These are phyloP conservation scores for Candida sonorensis DNA, from an alignment of 805 yeast species.

Conservation along the genomic window DNA sequence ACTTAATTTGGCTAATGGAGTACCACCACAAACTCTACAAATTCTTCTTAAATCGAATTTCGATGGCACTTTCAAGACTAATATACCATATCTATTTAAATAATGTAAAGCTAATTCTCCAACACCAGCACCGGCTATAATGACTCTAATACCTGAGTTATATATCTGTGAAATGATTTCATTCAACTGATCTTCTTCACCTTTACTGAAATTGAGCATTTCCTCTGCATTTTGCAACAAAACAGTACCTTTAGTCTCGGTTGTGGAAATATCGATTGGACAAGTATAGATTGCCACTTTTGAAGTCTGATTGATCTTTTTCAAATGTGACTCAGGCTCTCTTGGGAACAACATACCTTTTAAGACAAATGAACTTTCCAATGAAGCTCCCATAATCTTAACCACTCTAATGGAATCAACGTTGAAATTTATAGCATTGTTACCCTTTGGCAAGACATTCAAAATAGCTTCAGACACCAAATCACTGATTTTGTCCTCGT, in stretches of 20 bases:
- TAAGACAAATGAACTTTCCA: conserved; percentile 67
- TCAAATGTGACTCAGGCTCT: conserved; percentile 91
- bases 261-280: conserved; percentile 89
- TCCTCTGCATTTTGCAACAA: conserved; percentile 92
- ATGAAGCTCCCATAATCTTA: conserved; percentile 88
- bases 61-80: conserved; percentile 85
- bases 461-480: conserved; percentile 83
- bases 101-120: conserved; percentile 94
- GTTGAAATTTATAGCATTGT: conserved; percentile 64
- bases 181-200: conserved; percentile 93
- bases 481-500: conserved; percentile 68
- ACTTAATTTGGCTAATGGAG: conserved; percentile 89
- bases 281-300: conserved; percentile 91
- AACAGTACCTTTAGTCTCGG: conserved; percentile 99
- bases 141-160: conserved; percentile 80
- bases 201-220: conserved; percentile 92
- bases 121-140: conserved; percentile 89
- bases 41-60: conserved; percentile 92
- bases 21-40: conserved; percentile 95
- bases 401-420: conserved; percentile 94
- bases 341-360: conserved; percentile 98
- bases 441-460: conserved; percentile 64
- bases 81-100: conserved; percentile 75
- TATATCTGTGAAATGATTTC: conserved; percentile 73
- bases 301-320: conserved; percentile 52